Conservation (phyloP, 805 yeast genomes). For the Suhomyces kilbournensis region DNA sequence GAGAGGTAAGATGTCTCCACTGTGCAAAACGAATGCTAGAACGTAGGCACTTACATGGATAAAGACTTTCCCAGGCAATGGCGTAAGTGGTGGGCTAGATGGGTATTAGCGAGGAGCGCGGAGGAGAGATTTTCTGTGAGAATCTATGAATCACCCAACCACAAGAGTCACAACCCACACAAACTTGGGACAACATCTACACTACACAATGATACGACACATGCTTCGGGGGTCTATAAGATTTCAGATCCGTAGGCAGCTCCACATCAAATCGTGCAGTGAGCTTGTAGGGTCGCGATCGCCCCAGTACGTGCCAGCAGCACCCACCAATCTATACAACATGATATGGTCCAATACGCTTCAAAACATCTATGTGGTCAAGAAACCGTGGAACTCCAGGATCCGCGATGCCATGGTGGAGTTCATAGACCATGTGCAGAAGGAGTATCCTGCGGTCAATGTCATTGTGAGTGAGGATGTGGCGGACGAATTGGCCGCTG, state of each 20-base stretch:
- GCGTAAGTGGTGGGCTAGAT: no score
- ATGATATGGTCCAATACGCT: slow-evolving; percentile 72
- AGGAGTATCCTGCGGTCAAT: slow-evolving; percentile 66
- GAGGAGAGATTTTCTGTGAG: background rate
- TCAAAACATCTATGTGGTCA: slow-evolving; percentile 73
- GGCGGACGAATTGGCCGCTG: slow-evolving; percentile 58
- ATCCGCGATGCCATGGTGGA: slow-evolving; percentile 65
- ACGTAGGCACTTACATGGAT: no score
- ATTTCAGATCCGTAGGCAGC: background rate
- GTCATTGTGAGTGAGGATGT: slow-evolving; percentile 75
- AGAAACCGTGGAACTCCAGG: slow-evolving; percentile 73
- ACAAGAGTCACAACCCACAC: background rate
- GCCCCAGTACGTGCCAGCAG: slow-evolving; percentile 54
- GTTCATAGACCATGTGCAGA: slow-evolving; percentile 60
- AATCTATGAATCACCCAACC: background rate
- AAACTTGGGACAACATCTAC: background rate
- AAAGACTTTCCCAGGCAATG: no score
- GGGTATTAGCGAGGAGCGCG: no score
- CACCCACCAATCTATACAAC: slow-evolving; percentile 59
- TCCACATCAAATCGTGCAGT: slow-evolving; percentile 2
- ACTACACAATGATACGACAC: background rate
- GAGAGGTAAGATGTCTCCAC: no score
- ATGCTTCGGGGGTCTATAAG: background rate
- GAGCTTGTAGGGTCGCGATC: slow-evolving; percentile 9
- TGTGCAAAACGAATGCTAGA: no score